Percentiles rank a stretch among this genome's conserved stretches.
Conservation (phyloP, 2,329 filamentous ascomycete species). For the Volutella citrinella region DNA sequence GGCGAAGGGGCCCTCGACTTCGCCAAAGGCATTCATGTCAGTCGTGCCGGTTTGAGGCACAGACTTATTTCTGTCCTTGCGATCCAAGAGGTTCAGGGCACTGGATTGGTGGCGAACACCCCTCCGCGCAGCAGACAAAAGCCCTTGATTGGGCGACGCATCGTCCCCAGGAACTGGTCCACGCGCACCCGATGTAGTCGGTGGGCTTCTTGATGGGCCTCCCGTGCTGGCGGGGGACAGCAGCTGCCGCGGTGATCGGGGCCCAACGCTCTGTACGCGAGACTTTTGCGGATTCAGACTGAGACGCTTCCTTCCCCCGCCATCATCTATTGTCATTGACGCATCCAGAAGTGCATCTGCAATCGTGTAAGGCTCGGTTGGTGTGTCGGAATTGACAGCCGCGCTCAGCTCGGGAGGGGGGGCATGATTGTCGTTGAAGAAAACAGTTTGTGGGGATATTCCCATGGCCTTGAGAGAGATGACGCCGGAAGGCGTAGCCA, state of each 20-base stretch:
- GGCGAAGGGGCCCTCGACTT: constrained; percentile 56
- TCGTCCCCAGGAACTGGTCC: constrained; percentile 32
- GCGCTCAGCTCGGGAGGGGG: constrained; percentile 39
- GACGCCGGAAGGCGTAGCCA: constrained; percentile 39
- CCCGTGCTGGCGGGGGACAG: constrained; percentile 27
- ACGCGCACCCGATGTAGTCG: constrained; percentile 31
- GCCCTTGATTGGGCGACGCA: constrained; percentile 22
- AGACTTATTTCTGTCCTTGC: constrained; percentile 58
- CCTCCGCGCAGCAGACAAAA: constrained; percentile 39
- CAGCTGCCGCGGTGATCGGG: constrained; percentile 26
- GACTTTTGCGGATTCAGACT: constrained; percentile 50
- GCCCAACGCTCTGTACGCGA: constrained; percentile 37
- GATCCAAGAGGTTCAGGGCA: constrained; percentile 56
- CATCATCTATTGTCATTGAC: constrained; percentile 79
- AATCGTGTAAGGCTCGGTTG: constrained; percentile 66
- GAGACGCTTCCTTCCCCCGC: constrained; percentile 51
- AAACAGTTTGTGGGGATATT: constrained; percentile 81
- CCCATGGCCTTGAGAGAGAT: constrained; percentile 72
- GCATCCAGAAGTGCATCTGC: constrained; percentile 89
- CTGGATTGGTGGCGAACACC: constrained; percentile 56
- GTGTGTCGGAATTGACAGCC: constrained; percentile 28
- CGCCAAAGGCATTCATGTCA: constrained; percentile 57
- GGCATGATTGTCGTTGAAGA: constrained; percentile 77
- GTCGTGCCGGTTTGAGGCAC: constrained; percentile 58
- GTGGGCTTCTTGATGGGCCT: constrained; percentile 36